These are phyloP conservation scores for Fraxinus velutina DNA, from an alignment of 305 asterid species.

Conservation along the genomic window DNA sequence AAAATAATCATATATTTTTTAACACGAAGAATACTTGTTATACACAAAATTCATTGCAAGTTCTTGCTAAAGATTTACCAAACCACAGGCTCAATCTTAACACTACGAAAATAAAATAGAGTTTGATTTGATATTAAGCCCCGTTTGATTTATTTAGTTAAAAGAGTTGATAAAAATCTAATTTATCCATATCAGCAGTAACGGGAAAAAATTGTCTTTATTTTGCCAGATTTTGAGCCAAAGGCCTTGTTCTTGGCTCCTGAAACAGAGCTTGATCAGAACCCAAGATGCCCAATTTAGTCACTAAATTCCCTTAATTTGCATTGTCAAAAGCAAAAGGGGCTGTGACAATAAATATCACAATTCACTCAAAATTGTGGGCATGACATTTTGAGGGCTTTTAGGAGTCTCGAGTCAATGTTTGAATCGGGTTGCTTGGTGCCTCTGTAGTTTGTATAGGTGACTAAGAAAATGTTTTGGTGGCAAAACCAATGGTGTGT, in stretches of 20 bases:
- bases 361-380: constrained; percentile 73
- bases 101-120: background rate
- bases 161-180: constrained; percentile 10
- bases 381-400: constrained; percentile 77
- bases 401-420: constrained; percentile 66
- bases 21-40: background rate
- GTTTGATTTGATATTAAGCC: background rate
- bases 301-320: constrained; percentile 75
- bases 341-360: constrained; percentile 67
- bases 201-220: constrained; percentile 51
- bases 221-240: constrained; percentile 70
- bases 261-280: constrained; percentile 66
- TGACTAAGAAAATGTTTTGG: constrained; percentile 57
- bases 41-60: background rate
- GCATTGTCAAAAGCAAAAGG: constrained; percentile 84
- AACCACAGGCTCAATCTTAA: no score
- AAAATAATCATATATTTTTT: no score
- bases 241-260: constrained; percentile 71
- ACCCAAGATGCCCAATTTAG: constrained; percentile 65
- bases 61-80: background rate
- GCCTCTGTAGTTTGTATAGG: constrained; percentile 55
- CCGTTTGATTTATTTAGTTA: background rate
- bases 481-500: constrained; percentile 83
- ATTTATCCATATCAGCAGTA: constrained; percentile 67
- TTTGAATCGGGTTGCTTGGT: constrained; percentile 57